These are phyloP conservation scores for Candida tammaniensis DNA, from an alignment of 805 yeast species.

Conservation along the genomic window DNA sequence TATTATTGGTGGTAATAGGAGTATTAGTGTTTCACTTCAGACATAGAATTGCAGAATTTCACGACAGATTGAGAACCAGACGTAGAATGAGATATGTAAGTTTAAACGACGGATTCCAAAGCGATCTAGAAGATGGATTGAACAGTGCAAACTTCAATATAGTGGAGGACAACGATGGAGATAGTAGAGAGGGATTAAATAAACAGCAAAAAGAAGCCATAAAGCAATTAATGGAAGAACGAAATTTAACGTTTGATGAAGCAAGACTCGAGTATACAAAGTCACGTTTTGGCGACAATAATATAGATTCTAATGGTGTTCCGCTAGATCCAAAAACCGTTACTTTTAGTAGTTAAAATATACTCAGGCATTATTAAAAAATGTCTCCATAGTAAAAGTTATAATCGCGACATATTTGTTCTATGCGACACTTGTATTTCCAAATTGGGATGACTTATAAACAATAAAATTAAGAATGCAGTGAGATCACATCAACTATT, in stretches of 20 bases:
- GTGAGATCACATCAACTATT: too few species aligned
- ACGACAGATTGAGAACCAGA: constrained; percentile 28
- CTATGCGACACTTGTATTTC: too few species aligned
- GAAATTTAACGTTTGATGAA: constrained; percentile 58
- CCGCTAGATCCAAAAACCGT: constrained; percentile 68
- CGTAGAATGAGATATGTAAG: constrained; percentile 17
- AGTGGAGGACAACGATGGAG: constrained; percentile 41
- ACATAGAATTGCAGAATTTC: constrained; percentile 23
- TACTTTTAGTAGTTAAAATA: constrained; percentile 32
- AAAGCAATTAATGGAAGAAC: constrained; percentile 49
- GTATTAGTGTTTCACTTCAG: constrained; percentile 31
- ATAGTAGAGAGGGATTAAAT: constrained; percentile 61
- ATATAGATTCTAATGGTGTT: constrained; percentile 61
- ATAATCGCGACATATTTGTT: too few species aligned
- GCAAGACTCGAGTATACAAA: constrained; percentile 59
- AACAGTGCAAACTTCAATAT: constrained; percentile 59
- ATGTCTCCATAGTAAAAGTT: too few species aligned
- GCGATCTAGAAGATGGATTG: constrained; percentile 47
- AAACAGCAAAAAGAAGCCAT: constrained; percentile 51
- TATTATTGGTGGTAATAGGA: constrained; percentile 15
- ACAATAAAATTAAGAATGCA: too few species aligned
- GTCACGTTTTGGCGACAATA: constrained; percentile 44
- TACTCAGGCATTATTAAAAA: too few species aligned
- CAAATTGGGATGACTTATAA: too few species aligned
- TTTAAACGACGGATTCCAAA: constrained; percentile 11